Evolutionary conservation across 495 filamentous ascomycete genomes (phyloP).

Genomic region (Penicillium parvum): DNA sequence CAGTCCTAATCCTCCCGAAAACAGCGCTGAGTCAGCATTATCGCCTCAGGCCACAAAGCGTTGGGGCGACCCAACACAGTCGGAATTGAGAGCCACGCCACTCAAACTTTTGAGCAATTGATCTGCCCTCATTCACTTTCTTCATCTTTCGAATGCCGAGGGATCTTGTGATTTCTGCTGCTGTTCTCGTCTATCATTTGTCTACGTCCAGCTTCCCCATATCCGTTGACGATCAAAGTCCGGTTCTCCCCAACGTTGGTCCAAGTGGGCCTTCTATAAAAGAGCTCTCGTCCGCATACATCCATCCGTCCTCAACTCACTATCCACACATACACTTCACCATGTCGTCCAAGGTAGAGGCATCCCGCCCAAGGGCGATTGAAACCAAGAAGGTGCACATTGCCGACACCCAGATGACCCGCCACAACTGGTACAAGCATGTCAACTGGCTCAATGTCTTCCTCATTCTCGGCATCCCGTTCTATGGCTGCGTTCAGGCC

Average conservation of each 20-base stretch:
- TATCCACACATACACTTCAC: constrained; percentile 7
- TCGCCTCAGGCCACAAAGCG: constrained; percentile 24
- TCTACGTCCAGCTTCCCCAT: constrained; percentile 18
- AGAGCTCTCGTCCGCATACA: constrained; percentile 11
- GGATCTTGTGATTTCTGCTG: constrained; percentile 32
- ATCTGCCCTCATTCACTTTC: constrained; percentile 4
- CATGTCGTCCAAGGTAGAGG: constrained; percentile 41
- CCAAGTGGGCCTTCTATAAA: constrained; percentile 28
- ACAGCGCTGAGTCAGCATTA: not conserved
- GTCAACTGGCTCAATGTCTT: constrained; percentile 92
- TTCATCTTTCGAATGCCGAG: constrained; percentile 21
- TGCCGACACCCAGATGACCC: constrained; percentile 65
- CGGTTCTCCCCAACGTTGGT: constrained; percentile 28
- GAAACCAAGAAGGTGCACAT: constrained; percentile 55
- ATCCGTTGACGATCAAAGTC: constrained; percentile 23
- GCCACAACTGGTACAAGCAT: constrained; percentile 91
- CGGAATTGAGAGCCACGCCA: constrained; percentile 18
- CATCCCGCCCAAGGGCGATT: constrained; percentile 31
- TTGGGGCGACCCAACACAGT: constrained; percentile 34
- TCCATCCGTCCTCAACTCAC: constrained; percentile 4
- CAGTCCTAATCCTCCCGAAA: not conserved
- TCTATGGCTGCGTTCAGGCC: constrained; percentile 69
- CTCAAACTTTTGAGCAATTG: constrained; percentile 6
- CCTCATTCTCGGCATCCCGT: constrained; percentile 80
- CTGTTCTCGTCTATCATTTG: constrained; percentile 14